Evolutionary conservation across 192 early-diverging fungal species (phyloP).

Genomic region (Globomyces pollinis-pini): DNA sequence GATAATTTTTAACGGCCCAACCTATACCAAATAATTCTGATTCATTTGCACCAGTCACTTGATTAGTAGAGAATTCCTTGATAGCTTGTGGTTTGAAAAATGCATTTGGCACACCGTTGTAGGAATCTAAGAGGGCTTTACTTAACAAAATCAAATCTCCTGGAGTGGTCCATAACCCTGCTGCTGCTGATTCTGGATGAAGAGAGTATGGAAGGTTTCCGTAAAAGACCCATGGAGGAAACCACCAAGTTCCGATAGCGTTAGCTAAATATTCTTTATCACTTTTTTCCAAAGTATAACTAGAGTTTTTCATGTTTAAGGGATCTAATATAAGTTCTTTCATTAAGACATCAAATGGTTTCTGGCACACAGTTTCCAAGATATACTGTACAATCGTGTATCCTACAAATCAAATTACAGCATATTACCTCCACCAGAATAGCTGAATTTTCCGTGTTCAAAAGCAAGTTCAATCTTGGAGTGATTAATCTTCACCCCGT

Average conservation of each 20-base stretch:
- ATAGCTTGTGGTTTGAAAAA: neutral
- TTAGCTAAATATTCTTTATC: slow-evolving; percentile 1
- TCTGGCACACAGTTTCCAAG: slow-evolving; percentile 22
- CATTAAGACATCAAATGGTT: slow-evolving; percentile 17
- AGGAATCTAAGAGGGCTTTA: neutral
- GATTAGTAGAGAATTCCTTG: neutral
- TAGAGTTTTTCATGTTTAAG: slow-evolving; percentile 14
- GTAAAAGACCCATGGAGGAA: slow-evolving; percentile 14
- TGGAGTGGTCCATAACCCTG: slow-evolving; percentile 29
- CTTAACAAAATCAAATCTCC: slow-evolving; percentile 9
- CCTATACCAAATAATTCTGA: neutral
- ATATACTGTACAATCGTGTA: slow-evolving; percentile 19
- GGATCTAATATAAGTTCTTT: slow-evolving; percentile 17
- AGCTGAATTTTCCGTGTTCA: slow-evolving; percentile 11
- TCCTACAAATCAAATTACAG: neutral
- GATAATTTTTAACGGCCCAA: no score
- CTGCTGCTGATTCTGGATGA: slow-evolving; percentile 29
- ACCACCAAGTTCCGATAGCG: neutral
- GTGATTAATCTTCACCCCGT: slow-evolving; percentile 15
- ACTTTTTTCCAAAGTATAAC: neutral
- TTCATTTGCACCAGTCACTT: neutral
- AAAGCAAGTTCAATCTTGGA: slow-evolving; percentile 7
- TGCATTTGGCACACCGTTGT: neutral
- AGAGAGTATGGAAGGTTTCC: slow-evolving; percentile 15
- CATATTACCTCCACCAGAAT: slow-evolving; percentile 23